Base-by-base conservation (phyloP, 2,329 filamentous ascomycete genomes). In the Kalaharituber pfeilii region DNA sequence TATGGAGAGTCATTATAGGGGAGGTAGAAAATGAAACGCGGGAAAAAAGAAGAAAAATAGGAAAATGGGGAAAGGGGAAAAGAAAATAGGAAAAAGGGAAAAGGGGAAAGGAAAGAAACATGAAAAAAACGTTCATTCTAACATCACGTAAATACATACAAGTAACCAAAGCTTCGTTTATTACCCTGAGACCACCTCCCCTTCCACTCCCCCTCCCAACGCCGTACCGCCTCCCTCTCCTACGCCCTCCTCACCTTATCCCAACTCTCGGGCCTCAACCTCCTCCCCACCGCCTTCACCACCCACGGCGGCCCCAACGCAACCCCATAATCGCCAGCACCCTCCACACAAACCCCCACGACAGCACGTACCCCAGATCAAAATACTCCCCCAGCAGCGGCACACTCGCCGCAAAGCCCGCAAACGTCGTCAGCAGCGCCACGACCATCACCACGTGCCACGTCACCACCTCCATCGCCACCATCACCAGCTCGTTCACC, bases 401-500 rank as follows among this genome's bases (percentile, higher is more conserved):
- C 20, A 96, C 73, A 36, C 80, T 86, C 2, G 79, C 86, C 25
- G 88, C 73, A 65, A 85, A 98, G n/a, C 89, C 9, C 13, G 20
- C 13, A 3, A 18, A 13, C 13, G 33, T 39, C 13, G 33, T 3
- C 4, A 18, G 13, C 13, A 39, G 33, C 13, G 33, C 8, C 13
- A 61, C 53, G 53, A 94, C 81, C 88, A 96, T 96, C 58, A 89
- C 75, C 36, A 83, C 83, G 68, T 96, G 91, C 91, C 91, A 98
- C 0, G 91, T 98, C 2, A 86, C 94, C 63, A 98, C 85, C 66
- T 94, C 85, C 56, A 94, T 86, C 2, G 88, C 89, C 2, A 96
- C 91, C 93, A 98, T 98, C 63, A 93, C 77, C 56, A 98, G 76
- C 67, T 98, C 91, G 67, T 96, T 98, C 58, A 96, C 72, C 4